A percentile compares a stretch with the other conserved stretches of the same genome.
phyloP scores from a whole-genome alignment of 1,284 basidiomycete genomes.

The Trichosporon sp. region DNA sequence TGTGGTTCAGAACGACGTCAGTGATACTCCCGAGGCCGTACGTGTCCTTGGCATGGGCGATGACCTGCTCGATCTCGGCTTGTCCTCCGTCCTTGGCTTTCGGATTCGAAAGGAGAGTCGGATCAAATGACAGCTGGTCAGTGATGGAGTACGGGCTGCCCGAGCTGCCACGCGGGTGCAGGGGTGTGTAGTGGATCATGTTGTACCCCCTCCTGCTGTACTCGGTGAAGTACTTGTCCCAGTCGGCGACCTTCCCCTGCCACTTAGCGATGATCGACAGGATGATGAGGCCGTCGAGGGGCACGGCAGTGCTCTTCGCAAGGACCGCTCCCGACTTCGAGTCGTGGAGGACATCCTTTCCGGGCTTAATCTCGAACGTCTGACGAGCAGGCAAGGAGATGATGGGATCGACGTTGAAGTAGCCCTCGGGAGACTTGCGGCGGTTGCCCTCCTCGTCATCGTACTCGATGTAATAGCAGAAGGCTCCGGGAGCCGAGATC shows the following conservation, averaged over 20 bases:
- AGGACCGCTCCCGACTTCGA: conserved; percentile 55
- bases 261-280: conserved; percentile 89
- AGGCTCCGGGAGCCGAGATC: conserved; percentile 90
- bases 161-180: conserved; percentile 82
- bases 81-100: conserved; percentile 55
- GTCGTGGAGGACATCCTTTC: conserved; percentile 50
- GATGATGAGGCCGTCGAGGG: conserved; percentile 78
- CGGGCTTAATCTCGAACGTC: conserved; percentile 52
- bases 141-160: conserved; percentile 87
- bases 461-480: conserved; percentile 89
- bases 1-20: conserved; percentile 93
- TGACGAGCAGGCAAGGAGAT: conserved; percentile 68
- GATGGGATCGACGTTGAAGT: conserved; percentile 91
- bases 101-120: conserved; percentile 60
- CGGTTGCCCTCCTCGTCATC: conserved; percentile 57
- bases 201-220: conserved; percentile 85
- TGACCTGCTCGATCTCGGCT: conserved; percentile 55
- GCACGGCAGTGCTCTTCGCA: conserved; percentile 51
- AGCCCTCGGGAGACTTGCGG: conserved; percentile 61
- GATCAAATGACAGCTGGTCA: conserved; percentile 77
- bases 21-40: conserved; percentile 83
- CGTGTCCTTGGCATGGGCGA: conserved; percentile 68
- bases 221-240: conserved; percentile 74
- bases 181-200: conserved; percentile 89
- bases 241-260: conserved; percentile 78